Conservation (phyloP, 495 filamentous ascomycete genomes). For the Paragyromitra xinjiangensis region DNA sequence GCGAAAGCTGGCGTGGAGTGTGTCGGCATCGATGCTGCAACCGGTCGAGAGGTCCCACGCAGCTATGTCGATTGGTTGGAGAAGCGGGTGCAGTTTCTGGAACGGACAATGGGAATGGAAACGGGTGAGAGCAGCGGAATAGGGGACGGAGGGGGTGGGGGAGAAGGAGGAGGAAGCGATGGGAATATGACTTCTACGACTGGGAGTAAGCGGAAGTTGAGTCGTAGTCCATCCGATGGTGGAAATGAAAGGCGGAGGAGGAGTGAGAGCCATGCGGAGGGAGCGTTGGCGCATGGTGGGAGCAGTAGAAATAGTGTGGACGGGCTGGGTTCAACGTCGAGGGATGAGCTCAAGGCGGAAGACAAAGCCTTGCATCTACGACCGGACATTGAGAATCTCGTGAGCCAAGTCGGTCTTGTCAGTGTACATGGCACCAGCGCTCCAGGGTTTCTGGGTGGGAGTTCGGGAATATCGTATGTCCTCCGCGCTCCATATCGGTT, state of each 20-base stretch:
- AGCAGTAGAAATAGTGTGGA: constrained; percentile 21
- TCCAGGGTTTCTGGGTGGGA: constrained; percentile 53
- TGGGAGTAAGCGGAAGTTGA: constrained; percentile 47
- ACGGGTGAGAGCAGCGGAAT: constrained; percentile 56
- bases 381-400: constrained; percentile 56
- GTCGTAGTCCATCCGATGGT: constrained; percentile 23
- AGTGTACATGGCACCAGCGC: constrained; percentile 56
- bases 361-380: constrained; percentile 51
- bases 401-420: constrained; percentile 56
- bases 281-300: constrained; percentile 8
- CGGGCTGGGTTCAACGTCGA: constrained; percentile 10
- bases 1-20: constrained; percentile 65
- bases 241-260: constrained; percentile 26
- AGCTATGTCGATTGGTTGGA: constrained; percentile 65
- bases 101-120: constrained; percentile 59
- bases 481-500: background rate
- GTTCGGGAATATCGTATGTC: constrained; percentile 57
- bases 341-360: constrained; percentile 22
- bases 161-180: constrained; percentile 43
- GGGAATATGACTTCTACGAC: constrained; percentile 49
- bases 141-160: constrained; percentile 59
- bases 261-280: constrained; percentile 11
- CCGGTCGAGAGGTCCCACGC: constrained; percentile 54
- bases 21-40: constrained; percentile 57
- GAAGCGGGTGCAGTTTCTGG: constrained; percentile 65